Evolutionary conservation across 169 alveolate species (phyloP).

Genomic region (Plasmodium gonderi): DNA sequence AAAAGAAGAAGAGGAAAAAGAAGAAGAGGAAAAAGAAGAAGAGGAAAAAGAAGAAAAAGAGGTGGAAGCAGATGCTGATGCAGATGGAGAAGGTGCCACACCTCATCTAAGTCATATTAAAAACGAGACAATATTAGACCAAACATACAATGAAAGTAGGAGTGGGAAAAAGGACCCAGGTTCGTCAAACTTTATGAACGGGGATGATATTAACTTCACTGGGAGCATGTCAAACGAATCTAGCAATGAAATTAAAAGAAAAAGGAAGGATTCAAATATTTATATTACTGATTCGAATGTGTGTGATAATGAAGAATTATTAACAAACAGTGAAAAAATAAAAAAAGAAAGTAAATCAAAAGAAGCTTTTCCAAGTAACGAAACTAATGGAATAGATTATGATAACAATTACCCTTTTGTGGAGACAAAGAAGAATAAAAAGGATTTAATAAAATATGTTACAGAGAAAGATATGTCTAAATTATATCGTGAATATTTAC

Average conservation of each 20-base stretch:
- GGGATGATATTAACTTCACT: background rate
- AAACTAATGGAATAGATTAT: background rate
- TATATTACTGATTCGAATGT: background rate
- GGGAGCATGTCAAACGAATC: background rate
- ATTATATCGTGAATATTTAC: constrained; percentile 33
- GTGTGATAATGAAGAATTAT: background rate
- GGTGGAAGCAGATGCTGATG: too few species aligned
- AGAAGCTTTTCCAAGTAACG: background rate
- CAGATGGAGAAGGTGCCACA: too few species aligned
- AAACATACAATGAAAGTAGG: background rate
- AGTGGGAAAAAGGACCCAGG: background rate
- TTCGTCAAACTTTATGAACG: background rate
- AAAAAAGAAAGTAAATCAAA: background rate
- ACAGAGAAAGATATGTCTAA: constrained; percentile 57
- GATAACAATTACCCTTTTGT: background rate
- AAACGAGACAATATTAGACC: background rate
- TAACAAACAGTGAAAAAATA: background rate
- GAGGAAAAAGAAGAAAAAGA: too few species aligned
- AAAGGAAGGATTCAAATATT: background rate
- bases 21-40: too few species aligned
- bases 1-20: too few species aligned
- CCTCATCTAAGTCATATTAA: background rate
- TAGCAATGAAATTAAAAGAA: background rate
- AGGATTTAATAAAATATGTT: constrained; percentile 10
- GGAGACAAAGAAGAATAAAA: constrained; percentile 17